These are phyloP conservation scores for Trichoderma sp. DNA, from an alignment of 2,329 filamentous ascomycete genomes.

Conservation along the genomic window DNA sequence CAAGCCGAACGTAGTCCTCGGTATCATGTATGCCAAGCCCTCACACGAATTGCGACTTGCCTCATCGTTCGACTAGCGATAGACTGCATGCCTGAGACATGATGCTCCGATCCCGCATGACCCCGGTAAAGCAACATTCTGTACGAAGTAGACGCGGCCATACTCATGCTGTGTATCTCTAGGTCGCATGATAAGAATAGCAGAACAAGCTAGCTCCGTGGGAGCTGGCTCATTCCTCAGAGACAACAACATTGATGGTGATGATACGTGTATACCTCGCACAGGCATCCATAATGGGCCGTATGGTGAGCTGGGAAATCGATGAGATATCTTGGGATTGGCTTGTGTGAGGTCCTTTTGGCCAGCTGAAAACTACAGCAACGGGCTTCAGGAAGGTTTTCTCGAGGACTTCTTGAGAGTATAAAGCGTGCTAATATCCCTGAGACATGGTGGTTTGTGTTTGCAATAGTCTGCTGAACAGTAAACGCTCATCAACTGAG, in stretches of 20 bases:
- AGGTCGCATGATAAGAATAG: neutral
- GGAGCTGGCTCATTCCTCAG: neutral
- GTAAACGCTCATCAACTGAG: neutral
- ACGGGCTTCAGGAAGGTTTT: neutral
- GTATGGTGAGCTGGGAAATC: neutral
- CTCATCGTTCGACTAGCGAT: neutral
- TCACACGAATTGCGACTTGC: constrained; percentile 3
- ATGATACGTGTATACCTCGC: neutral
- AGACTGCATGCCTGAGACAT: constrained; percentile 1
- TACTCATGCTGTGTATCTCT: constrained; percentile 18
- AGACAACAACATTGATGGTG: neutral
- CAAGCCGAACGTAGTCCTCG: neutral
- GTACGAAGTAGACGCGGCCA: neutral
- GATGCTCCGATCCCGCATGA: constrained; percentile 18
- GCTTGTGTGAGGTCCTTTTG: neutral
- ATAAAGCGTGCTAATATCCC: neutral
- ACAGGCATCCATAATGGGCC: neutral
- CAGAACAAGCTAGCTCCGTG: neutral
- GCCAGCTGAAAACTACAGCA: neutral
- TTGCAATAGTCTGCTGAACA: neutral
- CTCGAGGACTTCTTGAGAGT: neutral
- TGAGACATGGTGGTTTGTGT: neutral
- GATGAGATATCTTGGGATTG: constrained; percentile 14
- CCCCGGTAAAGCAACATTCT: constrained; percentile 4
- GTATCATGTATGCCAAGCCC: neutral